Base-by-base conservation (phyloP, 768 basidiomycete genomes). In the Boletellus ananas region DNA sequence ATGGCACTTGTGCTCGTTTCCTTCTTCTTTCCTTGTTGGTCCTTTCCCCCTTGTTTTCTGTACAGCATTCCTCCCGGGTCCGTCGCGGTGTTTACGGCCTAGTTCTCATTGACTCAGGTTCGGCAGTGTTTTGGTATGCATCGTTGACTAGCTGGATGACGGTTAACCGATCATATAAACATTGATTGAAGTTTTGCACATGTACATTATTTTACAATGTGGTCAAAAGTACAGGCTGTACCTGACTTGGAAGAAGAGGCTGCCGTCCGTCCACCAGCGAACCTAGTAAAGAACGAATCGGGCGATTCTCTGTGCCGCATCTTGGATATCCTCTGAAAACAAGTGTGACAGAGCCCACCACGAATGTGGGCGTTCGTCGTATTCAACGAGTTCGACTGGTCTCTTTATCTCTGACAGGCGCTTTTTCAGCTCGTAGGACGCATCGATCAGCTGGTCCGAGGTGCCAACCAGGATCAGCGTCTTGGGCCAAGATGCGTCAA, bases 331-430 rank as follows among this genome's bases (percentile, higher is more conserved):
- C 20, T 47, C 62, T n/a, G 34, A 23, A 27, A 65, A 65, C 1
- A 60, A 14, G 1, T 51, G 29, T 2, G 49, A 17, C 38, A 65
- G 11, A 3, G 31, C 3, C 63, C 63, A 67, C 55, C 59, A 65
- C 1, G 10, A 52, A 52, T 67, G 63, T 2, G 63, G 60, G 17
- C 54, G 50, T 4, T 50, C 51, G 10, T 52, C 39, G 27, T 67
- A 65, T 29, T 65, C 65, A 16, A 67, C 45, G 25, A 65, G 51
- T 16, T 65, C 57, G 2, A 62, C 58, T 1, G 44, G 50, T 23
- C 31, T 38, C 5, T 34, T 29, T 1, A 31, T 8, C 2, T 47
- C 45, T 5, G 9, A 3, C 4, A 65, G 45, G 1, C 49, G 48
- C 20, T 33, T 44, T 11, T 38, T 40, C 23, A 65, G n/a, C 29